Base-by-base conservation (phyloP, 148 eudicot species). In the Dysphania ambrosioides region DNA sequence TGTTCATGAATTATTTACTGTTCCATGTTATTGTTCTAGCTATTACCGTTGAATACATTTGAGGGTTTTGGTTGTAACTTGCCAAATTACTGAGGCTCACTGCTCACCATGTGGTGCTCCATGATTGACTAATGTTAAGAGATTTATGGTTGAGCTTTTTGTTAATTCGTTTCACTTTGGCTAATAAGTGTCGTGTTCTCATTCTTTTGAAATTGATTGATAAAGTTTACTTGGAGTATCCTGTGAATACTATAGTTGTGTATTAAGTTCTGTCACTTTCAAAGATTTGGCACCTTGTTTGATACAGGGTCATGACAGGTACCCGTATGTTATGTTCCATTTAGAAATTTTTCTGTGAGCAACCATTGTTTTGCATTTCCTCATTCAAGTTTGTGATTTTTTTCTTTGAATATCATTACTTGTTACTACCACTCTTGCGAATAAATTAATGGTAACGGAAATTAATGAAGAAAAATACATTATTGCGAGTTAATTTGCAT, bases 21-120 rank as follows among this genome's bases (percentile, higher is more conserved):
- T n/a, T 57, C 51, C 6, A 58, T 36, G 0, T 8, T 53, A 21
- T 53, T 1, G 26, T 53, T 11, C 7, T 47, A 42, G 5, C 53
- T 47, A 47, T 53, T 3, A 36, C 9, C 58, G 10, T 41, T 34
- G 57, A 38, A 44, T 32, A 77, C 60, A 23, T 40, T n/a, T 27
- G n/a, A 63, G 42, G 63, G 19, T 16, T 68, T 66, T 32, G 58
- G 49, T 72, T 73, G 70, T 23, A 35, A 36, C 27, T 68, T 58
- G 11, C 29, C 57, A 3, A 56, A 24, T 38, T 8, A 13, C 0
- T 27, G 0, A 27, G 72, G 68, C 35, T 35, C 2, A 58, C 62
- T 59, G 68, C 35, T 35, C 2, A 58, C 62, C 67, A 67, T 66
- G 71, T 78, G 72, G 42, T 42, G 51, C 4, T 78, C 47, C 53